Evolutionary conservation across 2,329 filamentous ascomycete genomes (phyloP).

Genomic region (Lachnellula occidentalis): DNA sequence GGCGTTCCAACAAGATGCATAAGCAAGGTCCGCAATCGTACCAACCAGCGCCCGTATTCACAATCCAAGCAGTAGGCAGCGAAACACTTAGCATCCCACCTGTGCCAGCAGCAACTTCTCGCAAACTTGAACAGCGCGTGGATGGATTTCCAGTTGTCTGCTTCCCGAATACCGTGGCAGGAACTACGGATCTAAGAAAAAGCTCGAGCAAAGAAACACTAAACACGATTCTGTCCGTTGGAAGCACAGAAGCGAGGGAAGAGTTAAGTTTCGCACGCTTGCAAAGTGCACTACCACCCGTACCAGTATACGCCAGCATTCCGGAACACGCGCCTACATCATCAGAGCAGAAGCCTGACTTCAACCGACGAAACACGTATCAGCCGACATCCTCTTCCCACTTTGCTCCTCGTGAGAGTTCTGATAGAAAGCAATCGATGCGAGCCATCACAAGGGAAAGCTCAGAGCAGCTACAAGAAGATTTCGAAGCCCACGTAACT

Average conservation of each 20-base stretch:
- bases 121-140: conserved; percentile 18
- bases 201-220: conserved; percentile 25
- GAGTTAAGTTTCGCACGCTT: conserved; percentile 20
- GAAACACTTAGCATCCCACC: conserved; percentile 18
- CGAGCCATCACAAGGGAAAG: background rate
- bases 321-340: conserved; percentile 6
- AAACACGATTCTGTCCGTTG: conserved; percentile 26
- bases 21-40: conserved; percentile 7
- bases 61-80: conserved; percentile 20
- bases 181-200: conserved; percentile 8
- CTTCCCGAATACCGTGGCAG: conserved; percentile 20
- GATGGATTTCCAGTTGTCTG: conserved; percentile 17
- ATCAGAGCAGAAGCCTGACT: conserved; percentile 7
- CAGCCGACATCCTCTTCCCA: conserved; percentile 4
- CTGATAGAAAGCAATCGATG: conserved; percentile 5
- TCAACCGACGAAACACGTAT: conserved; percentile 14
- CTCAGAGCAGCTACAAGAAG: conserved; percentile 7
- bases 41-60: conserved; percentile 15
- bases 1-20: conserved; percentile 1
- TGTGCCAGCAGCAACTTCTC: conserved; percentile 14
- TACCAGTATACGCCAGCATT: conserved; percentile 17
- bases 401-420: conserved; percentile 3
- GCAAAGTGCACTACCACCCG: conserved; percentile 20
- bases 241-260: conserved; percentile 22
- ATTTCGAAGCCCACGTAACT: conserved; percentile 25